Evolutionary conservation across 2,329 filamentous ascomycete genomes (phyloP).

Genomic region (Lachnellula hyalina): DNA sequence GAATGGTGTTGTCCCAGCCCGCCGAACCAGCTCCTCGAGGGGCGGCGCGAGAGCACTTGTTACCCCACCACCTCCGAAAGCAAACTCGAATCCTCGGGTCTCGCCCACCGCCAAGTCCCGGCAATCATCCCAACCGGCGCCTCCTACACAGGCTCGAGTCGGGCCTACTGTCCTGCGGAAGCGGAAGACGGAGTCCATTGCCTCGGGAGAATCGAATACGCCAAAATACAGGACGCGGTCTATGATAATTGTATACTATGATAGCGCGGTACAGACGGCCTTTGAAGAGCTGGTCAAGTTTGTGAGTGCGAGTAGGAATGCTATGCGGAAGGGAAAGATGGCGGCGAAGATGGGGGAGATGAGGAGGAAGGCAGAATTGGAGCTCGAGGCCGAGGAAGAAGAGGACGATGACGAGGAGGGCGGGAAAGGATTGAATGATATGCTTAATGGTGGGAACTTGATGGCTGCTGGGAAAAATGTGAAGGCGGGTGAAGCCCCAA

Average conservation of each 20-base stretch:
- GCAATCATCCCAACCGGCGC: slow-evolving; percentile 20
- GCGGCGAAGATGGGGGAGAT: slow-evolving; percentile 67
- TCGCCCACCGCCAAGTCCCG: slow-evolving; percentile 15
- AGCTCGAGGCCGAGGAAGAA: slow-evolving; percentile 45
- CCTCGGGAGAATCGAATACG: slow-evolving; percentile 24
- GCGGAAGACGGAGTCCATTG: slow-evolving; percentile 31
- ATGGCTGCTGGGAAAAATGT: slow-evolving; percentile 8
- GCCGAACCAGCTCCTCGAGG: slow-evolving; percentile 16
- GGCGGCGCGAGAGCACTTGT: slow-evolving; percentile 12
- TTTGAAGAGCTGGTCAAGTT: slow-evolving; percentile 81
- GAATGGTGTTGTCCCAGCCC: slow-evolving; percentile 4
- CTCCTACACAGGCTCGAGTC: slow-evolving; percentile 13
- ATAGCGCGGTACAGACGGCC: slow-evolving; percentile 75
- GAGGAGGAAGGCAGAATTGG: slow-evolving; percentile 53
- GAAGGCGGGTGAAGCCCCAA: slow-evolving; percentile 21
- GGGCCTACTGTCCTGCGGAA: slow-evolving; percentile 23
- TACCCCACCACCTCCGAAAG: slow-evolving; percentile 10
- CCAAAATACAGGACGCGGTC: slow-evolving; percentile 59
- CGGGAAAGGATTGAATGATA: background rate
- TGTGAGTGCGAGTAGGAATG: slow-evolving; percentile 73
- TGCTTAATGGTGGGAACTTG: background rate
- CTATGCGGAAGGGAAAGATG: slow-evolving; percentile 84
- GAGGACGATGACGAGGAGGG: slow-evolving; percentile 27
- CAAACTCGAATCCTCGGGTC: slow-evolving; percentile 8
- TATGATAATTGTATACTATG: slow-evolving; percentile 87